phyloP scores from a whole-genome alignment of 805 yeast species.

The Torulaspora delbrueckii region DNA sequence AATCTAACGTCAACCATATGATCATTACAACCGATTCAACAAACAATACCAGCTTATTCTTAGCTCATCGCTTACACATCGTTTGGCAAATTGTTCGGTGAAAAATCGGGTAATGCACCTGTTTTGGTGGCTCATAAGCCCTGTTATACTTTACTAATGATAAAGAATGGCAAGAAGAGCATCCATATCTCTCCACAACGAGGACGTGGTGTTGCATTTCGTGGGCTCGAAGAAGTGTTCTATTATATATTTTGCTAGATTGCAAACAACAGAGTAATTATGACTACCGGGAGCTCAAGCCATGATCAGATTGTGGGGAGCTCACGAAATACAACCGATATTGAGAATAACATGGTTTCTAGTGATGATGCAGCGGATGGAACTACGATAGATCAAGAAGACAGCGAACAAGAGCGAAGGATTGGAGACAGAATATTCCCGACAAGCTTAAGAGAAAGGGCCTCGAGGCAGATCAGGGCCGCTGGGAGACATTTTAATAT shows the following conservation, averaged over 20 bases:
- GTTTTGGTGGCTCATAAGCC: neutral
- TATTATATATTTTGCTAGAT: too few species aligned
- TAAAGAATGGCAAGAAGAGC: neutral
- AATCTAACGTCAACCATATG: too few species aligned
- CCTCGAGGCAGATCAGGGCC: constrained; percentile 21
- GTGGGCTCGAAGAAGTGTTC: neutral
- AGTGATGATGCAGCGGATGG: neutral
- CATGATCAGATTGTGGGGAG: constrained; percentile 12
- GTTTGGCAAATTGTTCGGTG: neutral
- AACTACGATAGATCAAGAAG: neutral
- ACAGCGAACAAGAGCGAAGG: constrained; percentile 1
- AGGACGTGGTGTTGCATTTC: too few species aligned
- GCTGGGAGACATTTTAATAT: constrained; percentile 39
- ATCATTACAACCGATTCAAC: neutral
- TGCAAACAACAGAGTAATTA: neutral
- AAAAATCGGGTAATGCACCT: neutral
- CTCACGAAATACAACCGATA: constrained; percentile 9
- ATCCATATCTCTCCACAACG: neutral
- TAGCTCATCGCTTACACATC: neutral
- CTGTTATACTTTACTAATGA: neutral
- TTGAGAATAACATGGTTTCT: neutral
- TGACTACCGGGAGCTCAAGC: constrained; percentile 10
- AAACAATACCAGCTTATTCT: neutral
- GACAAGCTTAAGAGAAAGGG: constrained; percentile 17
- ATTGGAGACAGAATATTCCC: constrained; percentile 12